Percentiles rank a stretch among this genome's conserved stretches.
phyloP scores from a whole-genome alignment of 805 yeast species.

The Candida ipomoeae region DNA sequence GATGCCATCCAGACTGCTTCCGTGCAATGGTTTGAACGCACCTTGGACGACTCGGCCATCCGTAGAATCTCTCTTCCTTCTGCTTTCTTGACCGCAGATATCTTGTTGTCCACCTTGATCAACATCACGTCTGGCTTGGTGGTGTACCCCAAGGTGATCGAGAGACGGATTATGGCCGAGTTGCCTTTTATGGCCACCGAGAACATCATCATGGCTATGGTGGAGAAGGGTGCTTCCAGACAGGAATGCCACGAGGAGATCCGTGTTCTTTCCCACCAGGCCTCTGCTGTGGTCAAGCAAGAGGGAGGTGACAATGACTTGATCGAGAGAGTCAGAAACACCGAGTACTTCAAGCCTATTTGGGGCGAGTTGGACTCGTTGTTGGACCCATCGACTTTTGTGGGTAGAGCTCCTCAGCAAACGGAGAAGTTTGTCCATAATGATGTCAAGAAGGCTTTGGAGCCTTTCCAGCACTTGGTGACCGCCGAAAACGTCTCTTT shows the following conservation, averaged over 20 bases:
- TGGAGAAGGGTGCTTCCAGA: slow-evolving; percentile 94
- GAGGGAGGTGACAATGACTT: slow-evolving; percentile 98
- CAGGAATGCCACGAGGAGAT: slow-evolving; percentile 98
- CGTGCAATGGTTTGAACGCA: slow-evolving; percentile 99
- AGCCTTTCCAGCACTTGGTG: slow-evolving; percentile 57
- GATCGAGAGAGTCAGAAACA: slow-evolving; percentile 77
- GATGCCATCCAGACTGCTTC: slow-evolving; percentile 97
- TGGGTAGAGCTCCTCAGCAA: slow-evolving; percentile 98
- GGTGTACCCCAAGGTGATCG: slow-evolving; percentile 97
- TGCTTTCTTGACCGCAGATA: slow-evolving; percentile 94
- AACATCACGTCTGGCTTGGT: slow-evolving; percentile 95
- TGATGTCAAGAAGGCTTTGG: slow-evolving; percentile 81
- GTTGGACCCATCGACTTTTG: slow-evolving; percentile 89
- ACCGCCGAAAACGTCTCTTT: slow-evolving; percentile 69
- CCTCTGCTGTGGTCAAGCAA: slow-evolving; percentile 94
- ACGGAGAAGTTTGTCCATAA: slow-evolving; percentile 85
- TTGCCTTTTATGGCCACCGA: slow-evolving; percentile 99
- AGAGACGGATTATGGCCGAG: slow-evolving; percentile 90
- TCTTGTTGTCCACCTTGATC: slow-evolving; percentile 78
- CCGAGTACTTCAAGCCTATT: slow-evolving; percentile 82
- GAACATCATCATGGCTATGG: slow-evolving; percentile 99
- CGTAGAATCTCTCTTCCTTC: slow-evolving; percentile 96
- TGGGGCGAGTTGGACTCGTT: slow-evolving; percentile 76
- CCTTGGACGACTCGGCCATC: slow-evolving; percentile 96
- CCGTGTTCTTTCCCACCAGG: slow-evolving; percentile 95